Conservation (phyloP, 306 rosid genomes). For the Trifolium pratense region DNA sequence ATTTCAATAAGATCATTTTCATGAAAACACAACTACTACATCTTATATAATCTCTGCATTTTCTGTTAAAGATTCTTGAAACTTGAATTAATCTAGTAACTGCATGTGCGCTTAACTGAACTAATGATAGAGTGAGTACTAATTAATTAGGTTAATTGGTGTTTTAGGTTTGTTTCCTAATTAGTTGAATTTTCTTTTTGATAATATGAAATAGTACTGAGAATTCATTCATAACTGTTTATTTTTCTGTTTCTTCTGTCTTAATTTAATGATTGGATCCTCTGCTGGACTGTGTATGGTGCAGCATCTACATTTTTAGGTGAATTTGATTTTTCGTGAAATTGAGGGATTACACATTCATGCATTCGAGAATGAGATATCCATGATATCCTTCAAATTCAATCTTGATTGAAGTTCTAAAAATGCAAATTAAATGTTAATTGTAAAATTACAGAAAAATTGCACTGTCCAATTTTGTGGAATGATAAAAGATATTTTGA, state of each 20-base stretch:
- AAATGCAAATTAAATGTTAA: too few relatives aligned
- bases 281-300: too few relatives aligned
- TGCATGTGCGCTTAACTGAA: not conserved
- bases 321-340: too few relatives aligned
- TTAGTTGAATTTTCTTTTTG: conserved; percentile 11
- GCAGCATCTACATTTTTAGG: not conserved
- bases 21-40: not conserved
- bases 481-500: too few relatives aligned
- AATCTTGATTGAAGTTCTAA: too few relatives aligned
- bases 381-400: too few relatives aligned
- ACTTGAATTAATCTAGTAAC: not conserved
- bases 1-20: not conserved
- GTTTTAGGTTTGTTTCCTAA: conserved; percentile 8
- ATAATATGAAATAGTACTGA: too few relatives aligned
- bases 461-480: too few relatives aligned
- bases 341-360: too few relatives aligned
- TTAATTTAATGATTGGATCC: too few relatives aligned
- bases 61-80: not conserved
- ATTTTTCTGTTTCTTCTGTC: not conserved
- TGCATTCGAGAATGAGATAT: not conserved
- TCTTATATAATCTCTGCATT: not conserved
- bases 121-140: not conserved
- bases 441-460: too few relatives aligned
- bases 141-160: not conserved
- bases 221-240: not conserved